Evolutionary conservation across 768 basidiomycete genomes (phyloP).

Genomic region (Mycena metata): DNA sequence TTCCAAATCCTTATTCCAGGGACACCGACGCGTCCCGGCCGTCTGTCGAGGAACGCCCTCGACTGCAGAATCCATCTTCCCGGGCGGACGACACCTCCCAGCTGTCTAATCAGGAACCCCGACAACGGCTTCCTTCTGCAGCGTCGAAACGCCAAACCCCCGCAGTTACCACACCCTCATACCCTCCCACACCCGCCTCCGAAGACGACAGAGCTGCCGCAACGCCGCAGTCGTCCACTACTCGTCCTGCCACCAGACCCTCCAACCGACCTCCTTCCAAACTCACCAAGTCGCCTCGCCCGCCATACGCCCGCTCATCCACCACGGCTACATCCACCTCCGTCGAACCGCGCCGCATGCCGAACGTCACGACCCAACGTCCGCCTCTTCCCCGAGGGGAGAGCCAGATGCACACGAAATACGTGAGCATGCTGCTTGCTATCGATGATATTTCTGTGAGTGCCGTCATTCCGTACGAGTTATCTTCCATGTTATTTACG

Average conservation of each 20-base stretch:
- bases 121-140: background rate
- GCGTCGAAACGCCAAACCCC: background rate
- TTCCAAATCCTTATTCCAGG: background rate
- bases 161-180: background rate
- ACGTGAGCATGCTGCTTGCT: conserved; percentile 73
- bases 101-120: background rate
- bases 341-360: background rate
- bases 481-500: background rate
- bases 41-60: conserved; percentile 5
- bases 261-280: background rate
- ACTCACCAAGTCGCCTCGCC: too few relatives aligned
- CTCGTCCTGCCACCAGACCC: conserved; percentile 1
- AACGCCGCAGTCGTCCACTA: conserved; percentile 6
- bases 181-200: background rate
- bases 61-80: background rate
- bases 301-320: too few relatives aligned
- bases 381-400: conserved; percentile 18
- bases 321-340: background rate
- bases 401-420: conserved; percentile 59
- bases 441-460: conserved; percentile 64
- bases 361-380: background rate
- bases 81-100: background rate
- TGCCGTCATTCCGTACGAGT: background rate
- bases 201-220: background rate
- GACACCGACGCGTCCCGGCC: background rate